These are phyloP conservation scores for Aspergillus sp. DNA, from an alignment of 2,329 filamentous ascomycete genomes.

Conservation along the genomic window DNA sequence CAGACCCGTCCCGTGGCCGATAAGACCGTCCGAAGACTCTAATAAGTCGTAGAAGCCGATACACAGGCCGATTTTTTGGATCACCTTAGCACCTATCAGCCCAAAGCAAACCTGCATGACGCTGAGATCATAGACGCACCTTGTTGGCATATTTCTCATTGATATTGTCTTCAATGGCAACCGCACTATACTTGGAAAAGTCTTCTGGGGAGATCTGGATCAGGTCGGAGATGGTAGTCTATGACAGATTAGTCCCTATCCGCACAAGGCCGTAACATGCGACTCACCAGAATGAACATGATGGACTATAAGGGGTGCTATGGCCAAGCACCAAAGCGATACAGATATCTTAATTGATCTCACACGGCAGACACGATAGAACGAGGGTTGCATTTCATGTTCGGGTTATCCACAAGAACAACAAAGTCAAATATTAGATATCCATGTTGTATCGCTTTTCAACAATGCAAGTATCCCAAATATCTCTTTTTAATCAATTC, in stretches of 20 bases:
- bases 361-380: slow-evolving; percentile 3
- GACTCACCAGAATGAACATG: slow-evolving; percentile 48
- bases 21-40: slow-evolving; percentile 83
- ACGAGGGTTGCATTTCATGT: slow-evolving; percentile 11
- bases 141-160: slow-evolving; percentile 96
- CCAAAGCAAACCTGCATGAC: background rate
- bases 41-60: slow-evolving; percentile 89
- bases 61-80: slow-evolving; percentile 90
- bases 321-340: background rate
- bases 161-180: slow-evolving; percentile 92
- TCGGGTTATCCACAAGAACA: slow-evolving; percentile 1
- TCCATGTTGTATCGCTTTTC: background rate
- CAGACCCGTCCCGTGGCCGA: slow-evolving; percentile 83
- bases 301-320: slow-evolving; percentile 5
- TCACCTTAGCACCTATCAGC: slow-evolving; percentile 50
- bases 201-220: slow-evolving; percentile 87
- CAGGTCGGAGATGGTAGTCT: slow-evolving; percentile 92
- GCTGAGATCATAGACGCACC: slow-evolving; percentile 36
- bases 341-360: background rate
- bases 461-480: background rate
- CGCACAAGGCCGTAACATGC: slow-evolving; percentile 6
- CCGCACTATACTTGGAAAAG: slow-evolving; percentile 70
- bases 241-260: background rate
- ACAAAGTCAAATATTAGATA: background rate
- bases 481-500: background rate